Evolutionary conservation across 352 stramenopile genomes (phyloP), one percentile per base, ranked within the genome.

Genomic region (Pythium insidiosum): DNA sequence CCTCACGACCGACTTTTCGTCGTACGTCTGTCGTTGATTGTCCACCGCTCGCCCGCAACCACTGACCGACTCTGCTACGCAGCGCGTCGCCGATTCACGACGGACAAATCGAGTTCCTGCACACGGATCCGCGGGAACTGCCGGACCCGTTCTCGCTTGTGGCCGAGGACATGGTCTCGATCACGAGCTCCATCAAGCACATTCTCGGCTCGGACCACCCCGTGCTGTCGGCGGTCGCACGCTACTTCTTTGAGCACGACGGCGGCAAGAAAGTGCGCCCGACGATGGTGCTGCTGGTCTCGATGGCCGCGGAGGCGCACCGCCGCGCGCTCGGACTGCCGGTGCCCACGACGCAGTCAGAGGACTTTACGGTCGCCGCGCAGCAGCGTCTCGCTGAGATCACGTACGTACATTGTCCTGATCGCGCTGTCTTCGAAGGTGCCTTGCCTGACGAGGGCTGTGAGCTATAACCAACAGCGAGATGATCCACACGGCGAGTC

Each of bases 401-500:
- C 58, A 88, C 78, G 79, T 90, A 67, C 53, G 72, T 74, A 5
- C 3, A 43, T 4, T 13, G 11, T 19, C 5, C 3, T 19, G n/a
- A 24, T n/a, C 20, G 4, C 36, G 15, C 21, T 12, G 15, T 18
- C n/a, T 20, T 15, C 22, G 33, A 12, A 4, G 12, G 18, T 47
- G 26, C n/a, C n/a, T n/a, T n/a, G n/a, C n/a, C n/a, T n/a, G n/a
- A n/a, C n/a, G n/a, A n/a, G n/a, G n/a, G n/a, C n/a, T n/a, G n/a
- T n/a, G n/a, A n/a, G n/a, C n/a, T n/a, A n/a, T n/a, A n/a, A n/a
- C n/a, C n/a, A n/a, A n/a, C 53, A 85, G 78, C 24, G 96, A 99
- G 76, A 98, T 99, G 88, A 99, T 99, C 68, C 96, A 99, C 74
- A 99, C 96, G 18, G 95, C 96, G 43, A 97, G 84, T 63, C 56